These are phyloP conservation scores for Anisodus tanguticus DNA, from an alignment of 257 asterid species.

Conservation along the genomic window DNA sequence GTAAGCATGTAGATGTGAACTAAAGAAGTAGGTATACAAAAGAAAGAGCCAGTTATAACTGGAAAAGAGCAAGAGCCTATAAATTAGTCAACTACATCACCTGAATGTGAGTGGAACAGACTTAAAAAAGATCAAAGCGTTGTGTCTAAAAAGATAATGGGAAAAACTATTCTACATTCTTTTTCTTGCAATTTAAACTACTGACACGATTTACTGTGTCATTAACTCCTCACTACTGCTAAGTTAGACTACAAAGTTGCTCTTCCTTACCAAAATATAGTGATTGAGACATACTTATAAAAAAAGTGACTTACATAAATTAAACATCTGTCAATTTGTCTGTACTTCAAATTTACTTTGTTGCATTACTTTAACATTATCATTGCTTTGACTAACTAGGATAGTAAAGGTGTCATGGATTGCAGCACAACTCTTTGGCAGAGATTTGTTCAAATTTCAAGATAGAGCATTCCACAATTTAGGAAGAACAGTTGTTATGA, in stretches of 20 bases:
- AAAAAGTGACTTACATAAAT: neutral
- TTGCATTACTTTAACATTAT: neutral
- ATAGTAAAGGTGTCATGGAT: neutral
- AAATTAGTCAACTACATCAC: neutral
- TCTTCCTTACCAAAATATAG: neutral
- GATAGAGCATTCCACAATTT: neutral
- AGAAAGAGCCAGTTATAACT: neutral
- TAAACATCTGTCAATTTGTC: neutral
- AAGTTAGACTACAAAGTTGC: neutral
- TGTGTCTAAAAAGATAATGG: neutral
- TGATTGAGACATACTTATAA: neutral
- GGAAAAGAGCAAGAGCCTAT: neutral
- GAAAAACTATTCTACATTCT: neutral
- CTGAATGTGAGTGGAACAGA: neutral
- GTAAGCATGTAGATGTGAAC: neutral
- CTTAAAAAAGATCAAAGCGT: neutral
- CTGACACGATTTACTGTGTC: neutral
- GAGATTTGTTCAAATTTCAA: neutral
- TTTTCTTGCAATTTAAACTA: neutral
- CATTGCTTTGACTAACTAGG: neutral
- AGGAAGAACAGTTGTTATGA: neutral
- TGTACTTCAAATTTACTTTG: neutral
- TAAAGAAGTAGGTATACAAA: neutral
- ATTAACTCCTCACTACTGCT: neutral
- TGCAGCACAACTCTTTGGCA: neutral